Base-by-base conservation (phyloP, 1,139 yeast species). In the Taphrina confusa region DNA sequence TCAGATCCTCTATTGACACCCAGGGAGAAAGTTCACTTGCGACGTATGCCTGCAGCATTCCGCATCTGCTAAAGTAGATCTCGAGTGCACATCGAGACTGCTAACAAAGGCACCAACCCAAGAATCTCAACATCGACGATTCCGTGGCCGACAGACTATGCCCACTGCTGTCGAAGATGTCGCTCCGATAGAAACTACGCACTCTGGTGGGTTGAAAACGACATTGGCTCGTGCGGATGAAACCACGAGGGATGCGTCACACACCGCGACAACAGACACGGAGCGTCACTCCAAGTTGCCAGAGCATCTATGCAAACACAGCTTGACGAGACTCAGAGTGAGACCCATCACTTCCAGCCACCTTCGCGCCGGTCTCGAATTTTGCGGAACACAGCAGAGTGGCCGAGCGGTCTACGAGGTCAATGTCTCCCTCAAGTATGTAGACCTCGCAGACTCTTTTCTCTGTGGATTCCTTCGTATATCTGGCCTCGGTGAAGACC, bases 381-480 rank as follows among this genome's bases (percentile, higher is more conserved):
- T 83, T 66, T 70, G 77, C 4, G 95, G 95, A 1, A 81, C 83
- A 22, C 95, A 87, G 69, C 86, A 82, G 68, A 82, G 88, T n/a
- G 89, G 87, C 0, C 75, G 80, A 64, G 78, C 82, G 2, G 79
- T 81, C 12, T 85, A 85, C 71, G 85, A 82, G 64, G 89, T 87
- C 20, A 75, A 79, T 51, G 90, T 87, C n/a, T 87, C 82, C 66
- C 75, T 87, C 65, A 82, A 85, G 70, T 80, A 81, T 33, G 87
- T 87, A 22, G 91, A 87, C 71, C 74, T 87, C 67, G 73, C 73
- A 28, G 77, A 78, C 63, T 82, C 87, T 1, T 77, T 80, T 49
- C 72, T 90, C 20, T 82, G 90, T 33, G 97, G 97, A 4, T 86
- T 84, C 66, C 75, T 91, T 55, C 84, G 85, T 63, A 91, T 91